Evolutionary conservation across 305 asterid genomes (phyloP).

Genomic region (Withania somnifera): DNA sequence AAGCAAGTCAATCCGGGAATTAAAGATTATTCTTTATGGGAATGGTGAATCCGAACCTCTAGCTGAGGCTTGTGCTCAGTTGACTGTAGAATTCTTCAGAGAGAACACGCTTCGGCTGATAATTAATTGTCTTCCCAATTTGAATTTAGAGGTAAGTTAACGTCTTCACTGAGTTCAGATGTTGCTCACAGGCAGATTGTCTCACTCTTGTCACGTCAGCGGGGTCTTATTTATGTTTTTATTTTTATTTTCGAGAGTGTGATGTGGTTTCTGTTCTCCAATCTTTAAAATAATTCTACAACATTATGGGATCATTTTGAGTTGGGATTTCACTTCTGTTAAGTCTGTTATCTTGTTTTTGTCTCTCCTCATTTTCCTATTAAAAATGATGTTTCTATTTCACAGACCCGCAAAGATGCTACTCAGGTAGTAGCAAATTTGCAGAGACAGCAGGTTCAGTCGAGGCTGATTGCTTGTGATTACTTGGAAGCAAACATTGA

Average conservation of each 20-base stretch:
- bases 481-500: constrained; percentile 89
- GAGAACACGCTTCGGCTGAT: constrained; percentile 66
- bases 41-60: constrained; percentile 79
- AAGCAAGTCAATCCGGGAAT: constrained; percentile 58
- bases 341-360: background rate
- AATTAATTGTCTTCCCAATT: constrained; percentile 63
- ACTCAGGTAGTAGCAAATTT: constrained; percentile 94
- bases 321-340: background rate
- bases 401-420: constrained; percentile 96
- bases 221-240: background rate
- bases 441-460: constrained; percentile 98
- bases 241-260: background rate
- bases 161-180: background rate
- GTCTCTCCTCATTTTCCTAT: background rate
- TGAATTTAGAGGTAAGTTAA: constrained; percentile 57
- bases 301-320: background rate
- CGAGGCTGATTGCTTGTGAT: constrained; percentile 87
- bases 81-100: constrained; percentile 72
- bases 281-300: background rate
- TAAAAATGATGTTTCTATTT: background rate
- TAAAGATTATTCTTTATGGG: constrained; percentile 64
- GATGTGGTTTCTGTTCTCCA: background rate
- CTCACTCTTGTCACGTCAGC: background rate
- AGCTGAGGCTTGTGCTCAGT: constrained; percentile 68
- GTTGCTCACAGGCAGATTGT: background rate